Evolutionary conservation across 1,284 basidiomycete genomes (phyloP).

Genomic region (Malassezia restricta): DNA sequence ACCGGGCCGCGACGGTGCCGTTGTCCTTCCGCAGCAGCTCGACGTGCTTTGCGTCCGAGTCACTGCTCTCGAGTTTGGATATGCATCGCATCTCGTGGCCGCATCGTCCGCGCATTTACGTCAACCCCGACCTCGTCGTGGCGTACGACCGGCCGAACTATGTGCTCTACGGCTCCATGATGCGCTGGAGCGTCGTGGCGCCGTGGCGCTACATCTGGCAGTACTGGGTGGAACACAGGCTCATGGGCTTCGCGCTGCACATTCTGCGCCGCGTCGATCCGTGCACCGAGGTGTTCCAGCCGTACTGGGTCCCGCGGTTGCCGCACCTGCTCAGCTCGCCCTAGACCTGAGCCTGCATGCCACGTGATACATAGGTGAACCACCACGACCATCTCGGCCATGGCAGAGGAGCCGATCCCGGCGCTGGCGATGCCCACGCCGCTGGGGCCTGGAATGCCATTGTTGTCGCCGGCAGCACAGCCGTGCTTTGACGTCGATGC

Average conservation of each 20-base stretch:
- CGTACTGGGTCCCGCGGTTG: slow-evolving; percentile 1
- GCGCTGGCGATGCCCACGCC: slow-evolving; percentile 5
- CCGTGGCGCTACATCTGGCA: slow-evolving; percentile 27
- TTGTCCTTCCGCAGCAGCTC: slow-evolving; percentile 50
- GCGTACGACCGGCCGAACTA: slow-evolving; percentile 24
- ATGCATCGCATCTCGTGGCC: slow-evolving; percentile 51
- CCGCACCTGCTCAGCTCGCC: not conserved
- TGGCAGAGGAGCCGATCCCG: slow-evolving; percentile 1
- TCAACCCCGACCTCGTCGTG: slow-evolving; percentile 47
- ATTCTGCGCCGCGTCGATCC: slow-evolving; percentile 15
- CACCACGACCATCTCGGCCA: not conserved
- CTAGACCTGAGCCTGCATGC: not conserved
- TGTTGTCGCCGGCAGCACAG: slow-evolving; percentile 53
- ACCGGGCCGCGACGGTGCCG: slow-evolving; percentile 42
- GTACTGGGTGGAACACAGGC: slow-evolving; percentile 18
- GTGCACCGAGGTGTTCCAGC: slow-evolving; percentile 7
- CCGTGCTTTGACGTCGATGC: slow-evolving; percentile 64
- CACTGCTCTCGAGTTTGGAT: slow-evolving; percentile 54
- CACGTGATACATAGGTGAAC: not conserved
- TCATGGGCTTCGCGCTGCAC: slow-evolving; percentile 24
- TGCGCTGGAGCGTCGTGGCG: slow-evolving; percentile 17
- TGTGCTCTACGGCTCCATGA: slow-evolving; percentile 17
- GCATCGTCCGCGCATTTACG: slow-evolving; percentile 47
- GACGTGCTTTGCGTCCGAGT: slow-evolving; percentile 53
- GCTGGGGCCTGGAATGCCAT: slow-evolving; percentile 49